Conservation (phyloP, 1,284 basidiomycete genomes). For the Apiotrichum montevideense region DNA sequence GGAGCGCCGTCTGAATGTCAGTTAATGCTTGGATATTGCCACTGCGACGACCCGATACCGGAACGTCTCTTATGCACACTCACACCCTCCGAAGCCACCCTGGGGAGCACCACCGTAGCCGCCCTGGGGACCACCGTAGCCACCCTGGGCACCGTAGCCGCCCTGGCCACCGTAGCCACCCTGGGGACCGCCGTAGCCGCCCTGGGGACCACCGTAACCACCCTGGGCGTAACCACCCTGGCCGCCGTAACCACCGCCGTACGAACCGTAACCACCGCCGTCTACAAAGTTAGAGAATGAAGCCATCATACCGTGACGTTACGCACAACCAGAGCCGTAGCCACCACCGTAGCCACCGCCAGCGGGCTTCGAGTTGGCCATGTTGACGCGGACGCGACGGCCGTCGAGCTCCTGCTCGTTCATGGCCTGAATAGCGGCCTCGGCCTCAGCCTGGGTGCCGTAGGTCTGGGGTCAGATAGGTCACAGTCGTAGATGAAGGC, state of each 20-base stretch:
- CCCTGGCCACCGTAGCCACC: conserved; percentile 41
- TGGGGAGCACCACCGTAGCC: conserved; percentile 27
- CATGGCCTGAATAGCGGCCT: conserved; percentile 67
- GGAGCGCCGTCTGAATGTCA: neutral
- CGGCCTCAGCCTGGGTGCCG: conserved; percentile 60
- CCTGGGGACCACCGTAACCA: conserved; percentile 29
- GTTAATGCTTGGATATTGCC: conserved; percentile 16
- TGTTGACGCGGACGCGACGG: conserved; percentile 80
- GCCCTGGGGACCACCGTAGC: conserved; percentile 40
- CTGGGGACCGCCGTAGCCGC: conserved; percentile 30
- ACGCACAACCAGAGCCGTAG: conserved; percentile 42
- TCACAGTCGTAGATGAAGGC: neutral
- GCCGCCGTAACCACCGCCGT: conserved; percentile 31
- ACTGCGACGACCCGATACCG: no score
- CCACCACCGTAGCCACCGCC: conserved; percentile 50
- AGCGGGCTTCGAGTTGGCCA: conserved; percentile 77
- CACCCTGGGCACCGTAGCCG: conserved; percentile 41
- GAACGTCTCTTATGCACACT: conserved; percentile 17
- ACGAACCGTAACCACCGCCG: conserved; percentile 39
- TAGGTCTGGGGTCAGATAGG: conserved; percentile 52
- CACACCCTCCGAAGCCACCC: conserved; percentile 20
- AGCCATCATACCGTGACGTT: conserved; percentile 13
- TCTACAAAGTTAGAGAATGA: neutral
- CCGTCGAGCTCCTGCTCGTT: conserved; percentile 94
- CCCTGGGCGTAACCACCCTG: conserved; percentile 40